Evolutionary conservation across 75 land plant genomes (phyloP), one percentile per base, ranked within the genome.

Genomic region (Isoetes taiwanensis): DNA sequence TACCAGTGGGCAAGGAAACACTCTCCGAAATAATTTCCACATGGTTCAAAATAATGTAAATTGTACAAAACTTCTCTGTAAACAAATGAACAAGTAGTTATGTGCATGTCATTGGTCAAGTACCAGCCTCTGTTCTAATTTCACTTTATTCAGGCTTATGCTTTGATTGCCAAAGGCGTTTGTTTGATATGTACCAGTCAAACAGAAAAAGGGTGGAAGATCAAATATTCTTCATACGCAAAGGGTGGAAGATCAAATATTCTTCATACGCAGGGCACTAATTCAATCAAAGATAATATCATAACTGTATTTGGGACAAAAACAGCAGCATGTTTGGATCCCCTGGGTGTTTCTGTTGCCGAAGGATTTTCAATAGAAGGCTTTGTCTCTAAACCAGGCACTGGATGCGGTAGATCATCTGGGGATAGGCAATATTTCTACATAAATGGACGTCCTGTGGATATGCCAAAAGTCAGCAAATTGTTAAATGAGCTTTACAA

Each of bases 401-500:
- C 78, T 70, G 94, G 97, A 12, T 76, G 74, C 57, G 69, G 69
- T 33, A 75, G 97, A 35, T 73, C 75, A 37, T 56, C 69, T 30
- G 82, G 87, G 11, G 97, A 90, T 41, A 66, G 88, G 29, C 97
- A 90, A 46, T 86, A 75, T 54, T 74, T 83, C 55, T 90, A 68
- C 72, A 76, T 90, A 10, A 90, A 90, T 72, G 71, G 78, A 9
- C 76, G 97, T 24, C 97, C 97, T 6, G 97, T 86, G 40, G 97
- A 90, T 65, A 64, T 90, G 71, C 94, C 93, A 1, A 90, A 90
- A 57, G 73, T 86, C 27, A 67, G 75, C 63, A 86, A 83, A 67
- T 74, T 90, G 46, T 56, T 90, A 29, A 90, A 90, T 64, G 97
- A 90, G 58, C 54, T 83, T 12, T 90, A 86, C 55, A 79, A 41